Conservation (phyloP, 768 basidiomycete genomes). For the Gymnopilus junonius region DNA sequence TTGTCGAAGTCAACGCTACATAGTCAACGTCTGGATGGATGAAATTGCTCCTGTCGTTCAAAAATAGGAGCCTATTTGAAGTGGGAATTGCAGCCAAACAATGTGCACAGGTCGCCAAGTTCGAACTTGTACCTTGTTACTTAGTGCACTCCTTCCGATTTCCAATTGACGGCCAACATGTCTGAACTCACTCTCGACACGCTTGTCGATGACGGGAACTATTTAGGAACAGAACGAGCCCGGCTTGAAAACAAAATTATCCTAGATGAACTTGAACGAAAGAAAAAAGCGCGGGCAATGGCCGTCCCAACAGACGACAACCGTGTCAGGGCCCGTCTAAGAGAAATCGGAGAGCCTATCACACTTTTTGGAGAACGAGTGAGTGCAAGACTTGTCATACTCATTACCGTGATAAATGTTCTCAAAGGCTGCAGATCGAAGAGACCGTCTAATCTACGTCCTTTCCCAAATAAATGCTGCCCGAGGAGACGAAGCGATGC, state of each 20-base stretch:
- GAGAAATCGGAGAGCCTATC: conserved; percentile 96
- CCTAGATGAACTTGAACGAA: conserved; percentile 94
- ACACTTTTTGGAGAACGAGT: conserved; percentile 98
- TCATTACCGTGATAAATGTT: conserved; percentile 13
- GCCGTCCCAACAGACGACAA: conserved; percentile 98
- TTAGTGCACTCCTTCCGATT: not conserved
- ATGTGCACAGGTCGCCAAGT: not conserved
- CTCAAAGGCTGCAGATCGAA: conserved; percentile 86
- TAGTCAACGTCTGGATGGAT: not conserved
- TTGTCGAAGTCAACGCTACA: not conserved
- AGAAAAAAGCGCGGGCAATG: conserved; percentile 91
- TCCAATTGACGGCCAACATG: conserved; percentile 44
- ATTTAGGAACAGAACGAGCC: conserved; percentile 74
- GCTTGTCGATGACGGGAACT: conserved; percentile 79
- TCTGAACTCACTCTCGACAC: conserved; percentile 77
- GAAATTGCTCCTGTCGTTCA: not conserved
- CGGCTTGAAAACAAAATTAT: conserved; percentile 84
- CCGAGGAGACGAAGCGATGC: conserved; percentile 79
- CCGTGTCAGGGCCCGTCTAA: conserved; percentile 84
- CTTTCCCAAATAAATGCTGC: conserved; percentile 93
- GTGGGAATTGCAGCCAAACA: not conserved
- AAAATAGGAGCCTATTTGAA: conserved; percentile 1
- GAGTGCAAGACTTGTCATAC: conserved; percentile 38
- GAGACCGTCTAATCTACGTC: conserved; percentile 94
- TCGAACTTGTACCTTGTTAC: not conserved